Evolutionary conservation across 202 grass and related monocot genomes (phyloP).

Genomic region (Digitaria exilis): DNA sequence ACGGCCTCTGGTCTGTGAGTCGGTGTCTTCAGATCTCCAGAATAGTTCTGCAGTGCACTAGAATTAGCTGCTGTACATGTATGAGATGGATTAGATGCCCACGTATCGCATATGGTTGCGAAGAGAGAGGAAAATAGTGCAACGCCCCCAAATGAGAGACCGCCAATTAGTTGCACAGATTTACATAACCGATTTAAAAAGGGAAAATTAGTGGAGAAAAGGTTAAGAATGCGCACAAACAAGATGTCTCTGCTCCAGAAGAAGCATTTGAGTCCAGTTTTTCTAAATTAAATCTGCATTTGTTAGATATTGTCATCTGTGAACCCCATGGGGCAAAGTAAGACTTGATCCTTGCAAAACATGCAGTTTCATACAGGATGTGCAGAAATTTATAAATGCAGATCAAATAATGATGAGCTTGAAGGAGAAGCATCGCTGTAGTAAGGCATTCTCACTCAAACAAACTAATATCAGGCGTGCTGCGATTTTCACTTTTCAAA

Average conservation of each 20-base stretch:
- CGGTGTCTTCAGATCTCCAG: constrained; percentile 80
- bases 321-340: constrained; percentile 17
- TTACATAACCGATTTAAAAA: neutral
- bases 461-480: neutral
- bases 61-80: constrained; percentile 90
- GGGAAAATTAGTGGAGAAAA: neutral
- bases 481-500: neutral
- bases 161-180: neutral
- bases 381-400: constrained; percentile 5
- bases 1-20: constrained; percentile 68
- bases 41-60: constrained; percentile 62
- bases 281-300: constrained; percentile 6
- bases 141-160: constrained; percentile 12
- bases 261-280: constrained; percentile 6
- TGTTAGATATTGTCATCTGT: constrained; percentile 23
- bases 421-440: constrained; percentile 25
- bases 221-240: neutral
- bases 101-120: constrained; percentile 27
- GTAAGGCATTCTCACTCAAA: neutral
- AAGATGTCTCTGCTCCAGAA: constrained; percentile 35
- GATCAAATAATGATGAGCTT: constrained; percentile 9
- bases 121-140: constrained; percentile 6
- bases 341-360: constrained; percentile 4
- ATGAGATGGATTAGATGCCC: constrained; percentile 38
- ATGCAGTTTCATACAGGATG: constrained; percentile 17